Percentiles rank a stretch among this genome's conserved stretches.
Evolutionary conservation across 768 basidiomycete genomes (phyloP).

Genomic region (Russula sp.): DNA sequence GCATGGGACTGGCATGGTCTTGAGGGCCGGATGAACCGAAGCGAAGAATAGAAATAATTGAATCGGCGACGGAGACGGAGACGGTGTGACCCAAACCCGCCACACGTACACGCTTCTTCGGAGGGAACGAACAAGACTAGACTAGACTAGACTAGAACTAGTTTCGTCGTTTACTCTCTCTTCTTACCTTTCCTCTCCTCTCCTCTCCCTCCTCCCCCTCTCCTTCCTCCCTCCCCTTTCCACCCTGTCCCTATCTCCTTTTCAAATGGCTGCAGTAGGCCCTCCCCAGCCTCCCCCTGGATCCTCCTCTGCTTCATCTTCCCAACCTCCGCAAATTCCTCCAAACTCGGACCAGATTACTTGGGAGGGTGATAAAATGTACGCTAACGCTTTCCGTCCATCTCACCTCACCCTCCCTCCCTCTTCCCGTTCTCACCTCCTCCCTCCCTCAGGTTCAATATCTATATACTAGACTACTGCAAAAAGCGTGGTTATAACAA

Average conservation of each 20-base stretch:
- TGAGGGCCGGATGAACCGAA: not conserved
- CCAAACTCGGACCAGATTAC: slow-evolving; percentile 34
- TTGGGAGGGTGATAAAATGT: slow-evolving; percentile 89
- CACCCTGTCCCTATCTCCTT: not conserved
- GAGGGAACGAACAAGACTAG: not conserved
- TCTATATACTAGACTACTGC: slow-evolving; percentile 86
- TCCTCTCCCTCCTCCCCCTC: not conserved
- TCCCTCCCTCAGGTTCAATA: slow-evolving; percentile 62
- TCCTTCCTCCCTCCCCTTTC: not conserved
- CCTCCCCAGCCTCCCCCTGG: slow-evolving; percentile 16
- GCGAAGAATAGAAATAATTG: slow-evolving; percentile 12
- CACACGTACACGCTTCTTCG: not conserved
- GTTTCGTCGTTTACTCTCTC: not conserved
- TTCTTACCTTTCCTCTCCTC: not conserved
- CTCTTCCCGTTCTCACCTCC: not conserved
- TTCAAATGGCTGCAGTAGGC: slow-evolving; percentile 17
- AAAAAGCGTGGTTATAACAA: slow-evolving; percentile 69
- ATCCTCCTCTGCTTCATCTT: slow-evolving; percentile 12
- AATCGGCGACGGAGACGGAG: slow-evolving; percentile 9
- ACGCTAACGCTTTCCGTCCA: slow-evolving; percentile 21
- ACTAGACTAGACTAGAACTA: not conserved
- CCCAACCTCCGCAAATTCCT: slow-evolving; percentile 20
- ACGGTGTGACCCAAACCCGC: not conserved
- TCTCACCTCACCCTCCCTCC: not conserved
- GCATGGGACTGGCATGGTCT: not conserved